These are phyloP conservation scores for Arabis hirsuta DNA, from an alignment of 345 rosid genomes.

Conservation along the genomic window DNA sequence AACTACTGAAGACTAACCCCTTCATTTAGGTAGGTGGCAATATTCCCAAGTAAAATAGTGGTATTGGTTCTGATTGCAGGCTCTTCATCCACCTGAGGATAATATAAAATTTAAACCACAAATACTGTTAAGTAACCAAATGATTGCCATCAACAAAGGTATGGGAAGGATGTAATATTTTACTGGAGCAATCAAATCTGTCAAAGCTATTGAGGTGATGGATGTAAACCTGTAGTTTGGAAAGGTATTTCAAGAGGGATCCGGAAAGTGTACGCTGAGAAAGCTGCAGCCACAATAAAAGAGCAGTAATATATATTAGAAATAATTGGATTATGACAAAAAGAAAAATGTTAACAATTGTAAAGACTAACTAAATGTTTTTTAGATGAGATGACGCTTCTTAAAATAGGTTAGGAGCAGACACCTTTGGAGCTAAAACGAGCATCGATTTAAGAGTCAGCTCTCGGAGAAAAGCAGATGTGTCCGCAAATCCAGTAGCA, in stretches of 20 bases:
- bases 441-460: slow-evolving; percentile 99
- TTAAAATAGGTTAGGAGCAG: slow-evolving; percentile 8
- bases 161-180: neutral
- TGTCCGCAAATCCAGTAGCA: slow-evolving; percentile 91
- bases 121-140: slow-evolving; percentile 1
- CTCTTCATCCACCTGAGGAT: slow-evolving; percentile 93
- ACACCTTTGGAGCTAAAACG: slow-evolving; percentile 93
- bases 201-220: slow-evolving; percentile 15
- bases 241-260: slow-evolving; percentile 87
- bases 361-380: neutral
- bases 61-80: slow-evolving; percentile 98
- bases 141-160: slow-evolving; percentile 1
- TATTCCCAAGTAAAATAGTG: slow-evolving; percentile 96
- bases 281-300: slow-evolving; percentile 63
- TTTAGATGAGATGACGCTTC: slow-evolving; percentile 8
- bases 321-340: neutral
- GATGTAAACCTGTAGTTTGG: slow-evolving; percentile 83
- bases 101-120: slow-evolving; percentile 28
- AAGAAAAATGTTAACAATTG: neutral
- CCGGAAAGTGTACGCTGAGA: slow-evolving; percentile 94
- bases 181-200: slow-evolving; percentile 11
- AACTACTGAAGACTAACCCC: slow-evolving; percentile 63
- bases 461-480: slow-evolving; percentile 93
- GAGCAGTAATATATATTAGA: slow-evolving; percentile 34
- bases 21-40: slow-evolving; percentile 85